Evolutionary conservation across 2,329 filamentous ascomycete genomes (phyloP), one percentile per base, ranked within the genome.

Genomic region (Pseudogymnoascus sp.): DNA sequence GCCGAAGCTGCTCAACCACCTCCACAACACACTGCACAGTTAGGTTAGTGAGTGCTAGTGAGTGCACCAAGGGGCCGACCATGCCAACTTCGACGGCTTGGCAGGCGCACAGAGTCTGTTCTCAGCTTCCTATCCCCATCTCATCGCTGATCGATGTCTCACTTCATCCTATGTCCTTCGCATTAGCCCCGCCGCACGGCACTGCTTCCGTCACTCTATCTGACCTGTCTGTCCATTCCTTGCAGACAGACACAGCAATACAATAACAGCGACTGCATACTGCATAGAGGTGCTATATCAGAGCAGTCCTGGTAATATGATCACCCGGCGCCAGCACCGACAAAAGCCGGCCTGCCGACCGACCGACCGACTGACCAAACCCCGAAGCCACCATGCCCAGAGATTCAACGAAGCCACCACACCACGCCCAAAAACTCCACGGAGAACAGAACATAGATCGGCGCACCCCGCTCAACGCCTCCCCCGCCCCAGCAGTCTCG

Each of bases 41-140:
- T 31, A 9, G 7, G 5, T 42, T 42, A 42, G 38, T 42, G n/a
- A 42, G 7, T 42, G 16, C n/a, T 42, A 42, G 38, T 42, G 38
- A 42, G 38, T 28, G 3, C 43, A 53, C 43, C 43, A 53, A 28
- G 14, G 43, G 28, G 28, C 28, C 28, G 11, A 23, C 28, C n/a
- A 53, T 53, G 49, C 28, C 49, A 56, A 34, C n/a, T 56, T 56
- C 34, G 16, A 56, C 49, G 25, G 9, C 49, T 56, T 56, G 49
- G 49, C 49, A 56, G 49, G 25, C 46, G 3, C 25, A 56, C 25
- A 18, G n/a, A 9, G 46, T 56, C 46, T 28, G 49, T 56, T 34
- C 49, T 56, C 49, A 56, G 49, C 49, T 56, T 56, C 49, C 49
- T 56, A 34, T 56, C 49, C 49, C 49, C 28, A 56, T 56, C 49